These are phyloP conservation scores for Xylaria venustula DNA, from an alignment of 495 filamentous ascomycete genomes.

Conservation along the genomic window DNA sequence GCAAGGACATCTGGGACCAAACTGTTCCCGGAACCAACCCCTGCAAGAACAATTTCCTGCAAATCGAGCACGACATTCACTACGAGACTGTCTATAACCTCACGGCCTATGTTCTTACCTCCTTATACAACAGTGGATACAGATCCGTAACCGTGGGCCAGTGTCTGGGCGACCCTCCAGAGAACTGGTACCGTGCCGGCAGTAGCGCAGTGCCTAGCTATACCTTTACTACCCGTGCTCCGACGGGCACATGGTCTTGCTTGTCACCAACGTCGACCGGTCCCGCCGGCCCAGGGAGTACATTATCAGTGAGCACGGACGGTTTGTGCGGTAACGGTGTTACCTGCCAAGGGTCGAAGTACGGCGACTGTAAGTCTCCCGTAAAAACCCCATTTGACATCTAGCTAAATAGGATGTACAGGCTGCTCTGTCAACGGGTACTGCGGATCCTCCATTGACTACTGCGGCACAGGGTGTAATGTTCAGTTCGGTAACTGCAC, in stretches of 20 bases:
- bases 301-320: constrained; percentile 42
- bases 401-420: constrained; percentile 11
- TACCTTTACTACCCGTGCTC: constrained; percentile 21
- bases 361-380: constrained; percentile 36
- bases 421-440: constrained; percentile 42
- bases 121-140: constrained; percentile 57
- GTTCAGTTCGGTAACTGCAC: constrained; percentile 49
- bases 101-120: constrained; percentile 69
- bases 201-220: constrained; percentile 23
- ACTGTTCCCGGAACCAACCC: constrained; percentile 50
- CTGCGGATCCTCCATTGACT: constrained; percentile 49
- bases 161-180: constrained; percentile 66
- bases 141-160: constrained; percentile 69
- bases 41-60: constrained; percentile 52
- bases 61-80: constrained; percentile 80
- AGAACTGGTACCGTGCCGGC: constrained; percentile 67
- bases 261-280: constrained; percentile 15
- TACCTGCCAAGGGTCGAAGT: constrained; percentile 48
- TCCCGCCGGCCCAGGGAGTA: constrained; percentile 24
- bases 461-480: constrained; percentile 53
- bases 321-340: constrained; percentile 51
- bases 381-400: background rate
- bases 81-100: constrained; percentile 74
- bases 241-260: constrained; percentile 27
- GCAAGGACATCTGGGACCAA: constrained; percentile 70